A percentile compares a stretch with the other conserved stretches of the same genome.
Evolutionary conservation across 2,329 filamentous ascomycete genomes (phyloP).

Genomic region (Calonectria leucothoes): DNA sequence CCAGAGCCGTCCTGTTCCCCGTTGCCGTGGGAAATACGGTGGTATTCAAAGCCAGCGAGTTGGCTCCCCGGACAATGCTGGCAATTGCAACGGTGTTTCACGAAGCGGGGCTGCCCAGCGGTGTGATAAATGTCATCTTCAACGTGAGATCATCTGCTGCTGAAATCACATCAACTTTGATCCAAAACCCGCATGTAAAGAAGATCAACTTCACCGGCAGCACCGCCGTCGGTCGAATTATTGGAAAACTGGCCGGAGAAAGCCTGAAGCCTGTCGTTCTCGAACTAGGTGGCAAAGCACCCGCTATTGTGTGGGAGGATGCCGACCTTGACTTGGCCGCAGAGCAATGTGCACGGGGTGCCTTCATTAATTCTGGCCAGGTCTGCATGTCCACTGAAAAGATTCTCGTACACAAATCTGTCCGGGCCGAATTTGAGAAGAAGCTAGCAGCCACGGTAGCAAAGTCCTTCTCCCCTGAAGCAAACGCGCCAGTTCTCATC

Average conservation of each 20-base stretch:
- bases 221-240: constrained; percentile 78
- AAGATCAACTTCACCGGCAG: constrained; percentile 92
- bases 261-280: constrained; percentile 83
- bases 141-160: constrained; percentile 74
- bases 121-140: constrained; percentile 80
- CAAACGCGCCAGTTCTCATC: constrained; percentile 77
- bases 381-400: constrained; percentile 89
- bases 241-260: constrained; percentile 76
- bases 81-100: constrained; percentile 72
- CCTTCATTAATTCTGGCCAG: constrained; percentile 81
- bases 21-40: constrained; percentile 83
- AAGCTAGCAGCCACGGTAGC: constrained; percentile 54
- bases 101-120: constrained; percentile 81
- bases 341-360: constrained; percentile 73
- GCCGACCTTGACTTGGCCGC: constrained; percentile 81
- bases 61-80: constrained; percentile 73
- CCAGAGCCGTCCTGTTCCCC: constrained; percentile 69
- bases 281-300: constrained; percentile 86
- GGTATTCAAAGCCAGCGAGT: constrained; percentile 78
- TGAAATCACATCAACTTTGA: constrained; percentile 73
- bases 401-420: constrained; percentile 67
- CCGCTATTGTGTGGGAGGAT: constrained; percentile 82
- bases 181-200: constrained; percentile 74
- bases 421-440: constrained; percentile 59
- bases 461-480: constrained; percentile 62